Percentiles rank a stretch among this genome's conserved stretches.
phyloP scores from a whole-genome alignment of 2,329 filamentous ascomycete genomes.

The Colletotrichum acutatum region DNA sequence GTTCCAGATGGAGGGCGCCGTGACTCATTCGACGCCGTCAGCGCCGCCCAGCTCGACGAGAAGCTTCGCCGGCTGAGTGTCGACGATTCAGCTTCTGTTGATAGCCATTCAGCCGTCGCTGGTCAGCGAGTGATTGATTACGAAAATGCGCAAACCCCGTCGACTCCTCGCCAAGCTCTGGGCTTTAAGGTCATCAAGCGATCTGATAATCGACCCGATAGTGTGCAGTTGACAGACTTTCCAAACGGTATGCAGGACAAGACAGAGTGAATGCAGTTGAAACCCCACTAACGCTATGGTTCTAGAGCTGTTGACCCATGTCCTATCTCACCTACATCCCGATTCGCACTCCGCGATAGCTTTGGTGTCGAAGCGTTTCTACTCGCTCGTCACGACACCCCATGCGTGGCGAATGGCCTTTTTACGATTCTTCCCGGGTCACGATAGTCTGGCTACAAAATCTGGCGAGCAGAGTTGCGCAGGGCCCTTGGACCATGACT shows the following conservation, averaged over 20 bases:
- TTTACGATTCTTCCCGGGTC: constrained; percentile 87
- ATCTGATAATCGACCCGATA: constrained; percentile 48
- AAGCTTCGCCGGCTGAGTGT: constrained; percentile 64
- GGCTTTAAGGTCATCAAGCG: constrained; percentile 68
- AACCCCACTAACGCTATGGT: constrained; percentile 17
- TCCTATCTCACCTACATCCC: constrained; percentile 89
- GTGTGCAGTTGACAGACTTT: constrained; percentile 66
- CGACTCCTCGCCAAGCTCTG: constrained; percentile 57
- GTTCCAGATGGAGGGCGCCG: constrained; percentile 41
- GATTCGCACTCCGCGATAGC: constrained; percentile 85
- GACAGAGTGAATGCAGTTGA: constrained; percentile 17
- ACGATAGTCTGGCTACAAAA: constrained; percentile 63
- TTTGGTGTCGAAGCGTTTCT: constrained; percentile 88
- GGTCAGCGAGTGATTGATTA: constrained; percentile 70
- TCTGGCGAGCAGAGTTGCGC: constrained; percentile 46
- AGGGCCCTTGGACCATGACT: constrained; percentile 56
- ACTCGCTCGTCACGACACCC: constrained; percentile 86
- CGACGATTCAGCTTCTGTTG: constrained; percentile 39
- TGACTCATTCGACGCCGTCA: constrained; percentile 46
- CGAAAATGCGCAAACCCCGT: constrained; percentile 66
- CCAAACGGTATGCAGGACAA: constrained; percentile 77
- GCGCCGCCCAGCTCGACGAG: constrained; percentile 58
- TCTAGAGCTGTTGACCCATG: constrained; percentile 89
- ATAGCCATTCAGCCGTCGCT: constrained; percentile 46
- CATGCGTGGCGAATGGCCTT: constrained; percentile 96